These are phyloP conservation scores for Globisporangium viniferum DNA, from an alignment of 352 stramenopile genomes.

Conservation along the genomic window DNA sequence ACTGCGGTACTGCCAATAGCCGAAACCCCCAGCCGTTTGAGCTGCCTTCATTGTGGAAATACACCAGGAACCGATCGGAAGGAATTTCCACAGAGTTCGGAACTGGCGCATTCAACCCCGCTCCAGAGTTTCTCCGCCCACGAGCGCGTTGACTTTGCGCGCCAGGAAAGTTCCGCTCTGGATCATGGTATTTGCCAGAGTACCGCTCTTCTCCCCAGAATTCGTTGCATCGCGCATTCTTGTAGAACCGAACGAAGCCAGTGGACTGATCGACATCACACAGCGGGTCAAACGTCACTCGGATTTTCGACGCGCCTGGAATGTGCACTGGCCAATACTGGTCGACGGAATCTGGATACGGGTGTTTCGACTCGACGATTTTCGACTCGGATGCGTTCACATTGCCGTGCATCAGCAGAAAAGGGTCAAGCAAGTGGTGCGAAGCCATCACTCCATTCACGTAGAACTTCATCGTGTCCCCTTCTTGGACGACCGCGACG, in stretches of 20 bases:
- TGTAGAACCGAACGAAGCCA: constrained; percentile 73
- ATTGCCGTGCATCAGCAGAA: constrained; percentile 48
- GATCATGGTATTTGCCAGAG: constrained; percentile 68
- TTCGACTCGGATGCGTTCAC: constrained; percentile 38
- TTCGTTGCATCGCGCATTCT: constrained; percentile 60
- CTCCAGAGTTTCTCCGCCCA: constrained; percentile 23
- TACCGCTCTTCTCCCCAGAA: constrained; percentile 73
- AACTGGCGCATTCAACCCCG: neutral
- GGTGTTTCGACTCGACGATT: constrained; percentile 65
- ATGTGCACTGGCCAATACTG: constrained; percentile 74
- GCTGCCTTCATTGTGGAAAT: constrained; percentile 59
- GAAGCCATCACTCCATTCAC: constrained; percentile 64
- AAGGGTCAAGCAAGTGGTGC: constrained; percentile 64
- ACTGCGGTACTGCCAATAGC: constrained; percentile 51
- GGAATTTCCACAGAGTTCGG: constrained; percentile 54
- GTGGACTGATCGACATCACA: constrained; percentile 59
- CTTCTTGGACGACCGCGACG: constrained; percentile 62
- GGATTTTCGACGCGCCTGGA: constrained; percentile 65
- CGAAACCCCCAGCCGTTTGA: constrained; percentile 71
- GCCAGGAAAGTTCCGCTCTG: constrained; percentile 70
- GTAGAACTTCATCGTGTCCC: constrained; percentile 57
- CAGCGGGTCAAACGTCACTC: constrained; percentile 70
- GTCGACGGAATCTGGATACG: constrained; percentile 43
- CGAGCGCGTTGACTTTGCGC: constrained; percentile 54
- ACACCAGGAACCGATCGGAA: constrained; percentile 67